phyloP scores from a whole-genome alignment of 2,329 filamentous ascomycete genomes.

The Claviceps sp. region DNA sequence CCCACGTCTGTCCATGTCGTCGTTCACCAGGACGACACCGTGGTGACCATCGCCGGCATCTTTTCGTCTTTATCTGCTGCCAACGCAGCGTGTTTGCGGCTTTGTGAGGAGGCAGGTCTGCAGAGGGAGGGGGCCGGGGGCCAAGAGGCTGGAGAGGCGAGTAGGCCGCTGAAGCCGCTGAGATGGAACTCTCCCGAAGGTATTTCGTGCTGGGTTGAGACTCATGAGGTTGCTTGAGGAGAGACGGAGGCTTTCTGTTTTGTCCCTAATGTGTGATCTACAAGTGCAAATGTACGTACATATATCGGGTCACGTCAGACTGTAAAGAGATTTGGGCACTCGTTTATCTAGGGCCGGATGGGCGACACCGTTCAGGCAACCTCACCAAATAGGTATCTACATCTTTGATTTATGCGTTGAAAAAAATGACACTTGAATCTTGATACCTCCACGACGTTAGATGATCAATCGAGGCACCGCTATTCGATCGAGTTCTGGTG shows the following conservation, averaged over 20 bases:
- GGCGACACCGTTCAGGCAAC: too few species aligned
- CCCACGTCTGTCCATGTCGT: constrained; percentile 17
- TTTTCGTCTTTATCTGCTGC: constrained; percentile 22
- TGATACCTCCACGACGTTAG: too few species aligned
- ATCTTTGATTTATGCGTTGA: too few species aligned
- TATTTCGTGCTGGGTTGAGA: constrained; percentile 24
- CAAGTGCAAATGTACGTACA: too few species aligned
- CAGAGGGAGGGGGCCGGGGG: constrained; percentile 7
- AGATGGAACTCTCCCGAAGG: constrained; percentile 24
- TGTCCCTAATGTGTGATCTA: too few species aligned
- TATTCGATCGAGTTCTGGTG: not conserved
- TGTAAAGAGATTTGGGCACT: too few species aligned
- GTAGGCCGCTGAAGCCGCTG: constrained; percentile 14
- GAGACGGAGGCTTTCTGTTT: too few species aligned
- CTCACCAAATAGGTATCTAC: too few species aligned
- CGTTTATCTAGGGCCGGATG: too few species aligned
- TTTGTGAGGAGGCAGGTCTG: constrained; percentile 16
- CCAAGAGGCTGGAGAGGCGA: constrained; percentile 6
- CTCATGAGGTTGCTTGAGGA: constrained; percentile 14
- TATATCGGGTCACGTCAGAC: too few species aligned
- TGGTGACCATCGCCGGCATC: constrained; percentile 17
- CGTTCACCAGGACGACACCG: constrained; percentile 17
- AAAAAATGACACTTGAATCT: too few species aligned
- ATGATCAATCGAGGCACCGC: too few species aligned
- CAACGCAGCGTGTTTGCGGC: constrained; percentile 19